Evolutionary conservation across 1,139 yeast species (phyloP).

Genomic region (Blastobotrys ciferrii): DNA sequence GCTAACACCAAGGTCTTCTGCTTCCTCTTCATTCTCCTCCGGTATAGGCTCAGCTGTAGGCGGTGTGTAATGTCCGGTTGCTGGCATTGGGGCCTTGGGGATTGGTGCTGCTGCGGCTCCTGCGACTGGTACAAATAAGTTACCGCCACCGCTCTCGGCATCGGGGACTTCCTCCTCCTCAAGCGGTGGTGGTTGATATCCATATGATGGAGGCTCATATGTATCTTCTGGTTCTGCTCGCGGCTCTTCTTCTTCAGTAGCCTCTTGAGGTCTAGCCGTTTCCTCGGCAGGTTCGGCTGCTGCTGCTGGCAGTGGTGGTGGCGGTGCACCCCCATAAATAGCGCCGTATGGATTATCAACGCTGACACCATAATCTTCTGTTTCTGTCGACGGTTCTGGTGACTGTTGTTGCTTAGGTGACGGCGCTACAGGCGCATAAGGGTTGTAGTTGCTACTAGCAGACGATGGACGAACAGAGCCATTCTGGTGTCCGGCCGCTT

Average conservation of each 20-base stretch:
- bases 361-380: too few relatives aligned
- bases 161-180: constrained; percentile 7
- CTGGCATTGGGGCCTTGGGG: constrained; percentile 2
- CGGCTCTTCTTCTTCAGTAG: constrained; percentile 20
- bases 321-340: constrained; percentile 17
- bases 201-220: constrained; percentile 25
- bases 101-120: constrained; percentile 8
- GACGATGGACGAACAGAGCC: not conserved
- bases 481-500: too few relatives aligned
- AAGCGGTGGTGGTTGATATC: constrained; percentile 20
- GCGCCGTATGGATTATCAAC: constrained; percentile 24
- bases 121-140: constrained; percentile 14
- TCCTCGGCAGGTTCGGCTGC: not conserved
- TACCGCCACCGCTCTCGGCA: constrained; percentile 7
- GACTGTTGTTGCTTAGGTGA: constrained; percentile 3
- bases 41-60: constrained; percentile 16
- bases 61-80: constrained; percentile 10
- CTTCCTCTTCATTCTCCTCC: constrained; percentile 35
- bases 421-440: constrained; percentile 14
- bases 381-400: constrained; percentile 5
- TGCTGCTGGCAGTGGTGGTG: constrained; percentile 12
- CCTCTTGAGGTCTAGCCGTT: constrained; percentile 16
- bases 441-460: constrained; percentile 4
- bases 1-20: constrained; percentile 34
- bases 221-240: too few relatives aligned